Conservation (phyloP, 371 early-diverging fungal genomes). For the Syncephalastrum sp. region DNA sequence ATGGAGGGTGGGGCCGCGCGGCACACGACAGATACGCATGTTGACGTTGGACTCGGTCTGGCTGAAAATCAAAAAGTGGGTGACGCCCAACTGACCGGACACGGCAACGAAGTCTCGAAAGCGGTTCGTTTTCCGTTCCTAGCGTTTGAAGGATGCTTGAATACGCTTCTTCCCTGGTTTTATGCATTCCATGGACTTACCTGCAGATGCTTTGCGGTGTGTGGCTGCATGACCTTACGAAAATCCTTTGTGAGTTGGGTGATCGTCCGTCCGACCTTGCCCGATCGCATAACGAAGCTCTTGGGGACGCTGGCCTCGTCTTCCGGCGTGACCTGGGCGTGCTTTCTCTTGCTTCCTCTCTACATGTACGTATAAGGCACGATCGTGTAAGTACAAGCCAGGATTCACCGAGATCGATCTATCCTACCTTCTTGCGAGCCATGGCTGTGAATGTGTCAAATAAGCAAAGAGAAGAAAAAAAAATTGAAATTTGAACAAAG, state of each 20-base stretch:
- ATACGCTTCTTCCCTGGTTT: neutral
- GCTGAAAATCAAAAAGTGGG: slow-evolving; percentile 89
- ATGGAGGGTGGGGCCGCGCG: slow-evolving; percentile 94
- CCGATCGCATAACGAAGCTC: slow-evolving; percentile 92
- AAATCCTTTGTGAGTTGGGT: slow-evolving; percentile 81
- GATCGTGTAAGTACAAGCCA: no score
- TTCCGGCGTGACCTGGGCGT: slow-evolving; percentile 41
- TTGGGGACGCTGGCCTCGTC: slow-evolving; percentile 72
- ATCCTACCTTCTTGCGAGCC: no score
- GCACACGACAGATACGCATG: slow-evolving; percentile 83
- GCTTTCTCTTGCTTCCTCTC: no score
- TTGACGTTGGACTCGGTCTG: slow-evolving; percentile 82
- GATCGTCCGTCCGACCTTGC: slow-evolving; percentile 76
- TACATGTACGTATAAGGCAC: no score
- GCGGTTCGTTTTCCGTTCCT: slow-evolving; percentile 90
- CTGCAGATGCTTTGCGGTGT: slow-evolving; percentile 80
- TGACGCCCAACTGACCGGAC: slow-evolving; percentile 83
- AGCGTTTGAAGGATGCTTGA: neutral
- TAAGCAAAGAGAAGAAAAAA: no score
- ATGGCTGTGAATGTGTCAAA: no score
- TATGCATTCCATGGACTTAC: slow-evolving; percentile 28
- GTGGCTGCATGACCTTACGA: slow-evolving; percentile 90
- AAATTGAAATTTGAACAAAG: no score
- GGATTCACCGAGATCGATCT: no score
- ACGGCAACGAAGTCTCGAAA: slow-evolving; percentile 92